Base-by-base conservation (phyloP, 306 rosid species). In the Quercus robur region DNA sequence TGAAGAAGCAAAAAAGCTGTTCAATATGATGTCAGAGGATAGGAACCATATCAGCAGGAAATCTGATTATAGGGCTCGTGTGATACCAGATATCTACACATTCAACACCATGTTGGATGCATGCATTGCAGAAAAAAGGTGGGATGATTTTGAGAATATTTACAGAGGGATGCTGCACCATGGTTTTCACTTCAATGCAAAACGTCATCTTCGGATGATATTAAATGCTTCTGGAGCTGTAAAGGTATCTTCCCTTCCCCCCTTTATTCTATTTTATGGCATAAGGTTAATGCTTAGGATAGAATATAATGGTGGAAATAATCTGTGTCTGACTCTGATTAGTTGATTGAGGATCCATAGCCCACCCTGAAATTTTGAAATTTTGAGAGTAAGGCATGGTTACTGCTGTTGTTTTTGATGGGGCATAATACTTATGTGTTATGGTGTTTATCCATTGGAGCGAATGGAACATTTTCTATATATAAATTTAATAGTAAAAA, bases 151-250 rank as follows among this genome's bases (percentile, higher is more conserved):
- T 78, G 83, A 83, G 70, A 54, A 57, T 70, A 80, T 89, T 74
- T 94, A 87, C 82, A 80, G 75, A 78, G 86, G 73, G 85, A 91
- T 94, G 99, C 59, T 94, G 71, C 80, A 70, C 78, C 87, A 85
- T 78, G 97, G 94, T 28, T 86, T 67, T 80, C 88, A 87, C 87
- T 94, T 94, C 89, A 91, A 94, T 84, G 80, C 92, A 33, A 94
- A 90, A 85, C 99, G 97, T 19, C 97, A 94, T 86, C 95, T 93
- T 84, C 91, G 85, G 80, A 86, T 94, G 92, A 72, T 92, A 85
- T 51, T 93, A 82, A 87, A 84, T 56, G 97, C 97, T 84, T 87
- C 88, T 14, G 84, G 88, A 84, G 93, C 91, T 49, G 95, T 95
- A 84, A 91, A 85, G 99, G 99, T 94, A 77, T 18, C 38, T 5